These are phyloP conservation scores for Cercophora scortea DNA, from an alignment of 495 filamentous ascomycete species.

Conservation along the genomic window DNA sequence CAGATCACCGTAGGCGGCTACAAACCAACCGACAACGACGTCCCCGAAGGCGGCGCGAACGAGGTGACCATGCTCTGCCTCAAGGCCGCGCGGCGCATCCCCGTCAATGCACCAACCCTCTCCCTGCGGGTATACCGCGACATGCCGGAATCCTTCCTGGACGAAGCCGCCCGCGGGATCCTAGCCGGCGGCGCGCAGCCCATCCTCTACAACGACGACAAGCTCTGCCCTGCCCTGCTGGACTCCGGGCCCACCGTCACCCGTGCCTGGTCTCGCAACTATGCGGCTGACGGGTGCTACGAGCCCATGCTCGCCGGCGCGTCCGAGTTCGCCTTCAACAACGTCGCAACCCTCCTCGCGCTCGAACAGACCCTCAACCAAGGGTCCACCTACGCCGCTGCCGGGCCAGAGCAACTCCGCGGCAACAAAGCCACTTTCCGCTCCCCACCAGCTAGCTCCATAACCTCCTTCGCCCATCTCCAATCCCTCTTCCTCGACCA, in stretches of 20 bases:
- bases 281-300: slow-evolving; percentile 5
- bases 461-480: background rate
- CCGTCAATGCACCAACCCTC: background rate
- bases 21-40: background rate
- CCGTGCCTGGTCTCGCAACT: background rate
- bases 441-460: background rate
- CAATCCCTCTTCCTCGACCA: background rate
- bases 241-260: background rate
- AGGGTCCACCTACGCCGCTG: background rate
- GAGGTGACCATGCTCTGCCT: background rate
- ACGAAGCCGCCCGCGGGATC: slow-evolving; percentile 3
- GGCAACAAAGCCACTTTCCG: background rate
- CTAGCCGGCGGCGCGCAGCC: slow-evolving; percentile 3
- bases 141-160: background rate
- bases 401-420: background rate
- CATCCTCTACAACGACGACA: slow-evolving; percentile 7
- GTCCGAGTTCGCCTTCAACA: slow-evolving; percentile 7
- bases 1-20: slow-evolving; percentile 1
- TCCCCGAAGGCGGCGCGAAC: background rate
- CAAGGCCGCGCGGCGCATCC: background rate
- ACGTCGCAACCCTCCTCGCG: slow-evolving; percentile 1
- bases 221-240: slow-evolving; percentile 1
- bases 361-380: slow-evolving; percentile 1
- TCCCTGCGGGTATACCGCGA: background rate
- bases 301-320: slow-evolving; percentile 5